Conservation (phyloP, 1,284 basidiomycete genomes). For the Boletus sp. region DNA sequence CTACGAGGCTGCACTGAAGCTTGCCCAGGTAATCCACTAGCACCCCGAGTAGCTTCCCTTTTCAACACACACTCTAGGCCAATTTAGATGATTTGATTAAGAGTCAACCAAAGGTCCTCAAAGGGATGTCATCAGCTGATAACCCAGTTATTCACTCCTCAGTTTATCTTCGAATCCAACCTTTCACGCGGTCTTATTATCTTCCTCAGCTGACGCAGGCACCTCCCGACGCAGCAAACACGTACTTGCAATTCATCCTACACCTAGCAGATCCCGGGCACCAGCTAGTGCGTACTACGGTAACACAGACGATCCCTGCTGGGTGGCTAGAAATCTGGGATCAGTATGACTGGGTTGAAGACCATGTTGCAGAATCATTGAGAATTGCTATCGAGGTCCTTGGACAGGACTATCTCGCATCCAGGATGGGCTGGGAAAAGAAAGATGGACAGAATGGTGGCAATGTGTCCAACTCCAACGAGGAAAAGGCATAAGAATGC, state of each 20-base stretch:
- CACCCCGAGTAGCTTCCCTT: not conserved
- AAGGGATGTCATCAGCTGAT: slow-evolving; percentile 43
- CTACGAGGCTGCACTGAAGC: slow-evolving; percentile 77
- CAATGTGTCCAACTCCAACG: slow-evolving; percentile 2
- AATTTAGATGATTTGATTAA: slow-evolving; percentile 77
- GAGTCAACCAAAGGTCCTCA: slow-evolving; percentile 44
- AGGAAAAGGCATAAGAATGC: slow-evolving; percentile 16
- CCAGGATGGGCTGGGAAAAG: slow-evolving; percentile 72
- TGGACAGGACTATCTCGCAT: slow-evolving; percentile 83
- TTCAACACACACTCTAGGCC: slow-evolving; percentile 45
- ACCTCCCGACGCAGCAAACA: slow-evolving; percentile 30
- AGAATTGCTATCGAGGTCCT: slow-evolving; percentile 79
- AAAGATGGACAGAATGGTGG: slow-evolving; percentile 18
- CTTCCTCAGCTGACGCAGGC: slow-evolving; percentile 33
- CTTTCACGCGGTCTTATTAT: slow-evolving; percentile 64
- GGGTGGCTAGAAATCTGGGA: slow-evolving; percentile 88
- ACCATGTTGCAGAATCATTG: slow-evolving; percentile 81
- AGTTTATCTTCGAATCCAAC: slow-evolving; percentile 92
- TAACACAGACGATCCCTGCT: slow-evolving; percentile 77
- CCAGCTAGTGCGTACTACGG: slow-evolving; percentile 67
- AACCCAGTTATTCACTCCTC: slow-evolving; percentile 86
- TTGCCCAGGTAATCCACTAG: slow-evolving; percentile 58
- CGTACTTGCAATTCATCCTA: slow-evolving; percentile 81
- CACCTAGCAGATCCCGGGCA: slow-evolving; percentile 82
- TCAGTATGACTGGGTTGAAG: slow-evolving; percentile 94